These are phyloP conservation scores for Cladosporium sp. DNA, from an alignment of 2,329 filamentous ascomycete species.

Conservation along the genomic window DNA sequence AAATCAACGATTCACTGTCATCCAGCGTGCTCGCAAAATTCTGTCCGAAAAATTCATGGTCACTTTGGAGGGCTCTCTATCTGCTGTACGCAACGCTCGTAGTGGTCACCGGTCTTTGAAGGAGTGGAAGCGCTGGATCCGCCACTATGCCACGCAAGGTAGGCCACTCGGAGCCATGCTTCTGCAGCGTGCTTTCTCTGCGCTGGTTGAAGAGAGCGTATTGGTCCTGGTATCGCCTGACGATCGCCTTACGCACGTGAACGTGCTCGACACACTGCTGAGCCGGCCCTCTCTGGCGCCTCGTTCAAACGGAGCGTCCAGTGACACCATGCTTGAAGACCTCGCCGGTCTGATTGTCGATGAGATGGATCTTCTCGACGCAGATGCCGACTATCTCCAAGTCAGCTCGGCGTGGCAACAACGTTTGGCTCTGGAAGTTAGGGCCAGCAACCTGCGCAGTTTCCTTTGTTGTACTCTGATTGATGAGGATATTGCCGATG, in stretches of 20 bases:
- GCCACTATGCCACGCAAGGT: conserved; percentile 77
- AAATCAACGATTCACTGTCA: conserved; percentile 70
- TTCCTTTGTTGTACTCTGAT: conserved; percentile 84
- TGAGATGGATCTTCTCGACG: conserved; percentile 84
- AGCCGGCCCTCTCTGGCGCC: conserved; percentile 34
- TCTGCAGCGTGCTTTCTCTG: conserved; percentile 84
- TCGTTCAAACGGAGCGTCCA: conserved; percentile 37
- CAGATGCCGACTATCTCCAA: conserved; percentile 84
- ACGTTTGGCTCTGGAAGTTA: conserved; percentile 80
- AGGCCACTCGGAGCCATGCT: conserved; percentile 89
- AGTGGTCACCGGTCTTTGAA: conserved; percentile 65
- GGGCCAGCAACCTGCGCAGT: conserved; percentile 76
- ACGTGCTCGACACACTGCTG: conserved; percentile 36
- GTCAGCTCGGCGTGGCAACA: conserved; percentile 87
- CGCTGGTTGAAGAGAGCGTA: conserved; percentile 61
- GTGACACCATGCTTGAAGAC: conserved; percentile 55
- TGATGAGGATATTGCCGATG: conserved; percentile 78
- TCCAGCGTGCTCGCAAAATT: conserved; percentile 70
- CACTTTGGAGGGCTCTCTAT: conserved; percentile 84
- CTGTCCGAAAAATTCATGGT: conserved; percentile 84
- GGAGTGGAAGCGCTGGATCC: conserved; percentile 86
- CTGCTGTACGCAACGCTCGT: conserved; percentile 80
- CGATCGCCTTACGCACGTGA: conserved; percentile 25
- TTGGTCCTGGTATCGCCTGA: conserved; percentile 30
- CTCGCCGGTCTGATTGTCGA: conserved; percentile 75